Evolutionary conservation across 2,329 filamentous ascomycete species (phyloP), one percentile per base, ranked within the genome.

Genomic region (Elsinoe fawcettii): DNA sequence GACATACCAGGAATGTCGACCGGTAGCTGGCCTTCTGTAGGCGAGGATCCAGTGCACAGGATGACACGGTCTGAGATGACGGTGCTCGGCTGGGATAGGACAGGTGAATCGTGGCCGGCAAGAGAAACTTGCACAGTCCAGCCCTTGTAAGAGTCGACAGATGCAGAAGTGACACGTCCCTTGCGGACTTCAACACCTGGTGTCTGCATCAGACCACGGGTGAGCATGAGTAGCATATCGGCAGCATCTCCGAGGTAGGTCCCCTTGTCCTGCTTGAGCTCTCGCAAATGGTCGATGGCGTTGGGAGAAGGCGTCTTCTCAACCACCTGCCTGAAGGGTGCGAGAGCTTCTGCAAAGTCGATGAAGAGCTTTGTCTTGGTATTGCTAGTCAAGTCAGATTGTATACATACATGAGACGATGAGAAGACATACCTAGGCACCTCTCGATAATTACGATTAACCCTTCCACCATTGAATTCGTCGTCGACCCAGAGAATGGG

Each of bases 341-440:
- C 67, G 1, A 80, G 68, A 1, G 76, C 79, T 16, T 77, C 74
- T 16, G 80, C 80, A 66, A 79, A 85, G 25, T 78, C 72, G 58
- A 81, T 70, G 65, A 85, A 85, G 20, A 82, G 72, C 44, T 76
- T 75, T 41, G 81, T 81, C 64, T 81, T 84, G 58, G 82, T 85
- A 66, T 85, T 85, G 63, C 75, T 80, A 60, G 56, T 59, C 4
- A 37, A 51, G 55, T 62, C 53, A 61, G 59, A 27, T 16, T 2
- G 27, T 30, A 27, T 34, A 2, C 30, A 5, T 14, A 9, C 22
- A 3, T 39, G 9, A 1, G 11, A 3, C 36, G 8, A 51, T 41
- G 36, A 55, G 16, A n/a, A 6, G 34, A 60, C 71, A 59, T 63
- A 74, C 72, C 75, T 77, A 14, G 82, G 82, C 18, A 85, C 82